Conservation (phyloP, 1,284 basidiomycete genomes). For the Apiotrichum sp. region DNA sequence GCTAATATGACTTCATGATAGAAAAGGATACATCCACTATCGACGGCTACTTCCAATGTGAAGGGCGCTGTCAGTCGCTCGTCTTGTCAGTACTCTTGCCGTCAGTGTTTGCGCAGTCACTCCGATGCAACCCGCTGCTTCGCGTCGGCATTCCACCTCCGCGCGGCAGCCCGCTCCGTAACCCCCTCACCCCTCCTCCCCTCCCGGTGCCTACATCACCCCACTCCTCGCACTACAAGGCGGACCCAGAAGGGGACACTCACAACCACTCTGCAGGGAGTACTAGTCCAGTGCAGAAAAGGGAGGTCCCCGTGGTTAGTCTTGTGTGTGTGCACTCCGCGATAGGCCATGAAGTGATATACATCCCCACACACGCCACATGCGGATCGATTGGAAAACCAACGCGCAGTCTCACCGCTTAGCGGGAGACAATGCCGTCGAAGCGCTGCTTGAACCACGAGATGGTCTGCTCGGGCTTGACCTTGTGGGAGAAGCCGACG, state of each 20-base stretch:
- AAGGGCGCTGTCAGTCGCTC: too few species aligned
- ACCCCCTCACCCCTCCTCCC: neutral
- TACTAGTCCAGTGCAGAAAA: conserved; percentile 4
- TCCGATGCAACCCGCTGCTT: too few species aligned
- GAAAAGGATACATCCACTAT: too few species aligned
- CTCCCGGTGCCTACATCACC: neutral
- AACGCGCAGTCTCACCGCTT: conserved; percentile 9
- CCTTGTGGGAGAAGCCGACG: conserved; percentile 80
- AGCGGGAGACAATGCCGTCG: conserved; percentile 77
- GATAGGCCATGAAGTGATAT: conserved; percentile 14
- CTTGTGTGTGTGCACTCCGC: neutral
- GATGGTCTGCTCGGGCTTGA: conserved; percentile 89
- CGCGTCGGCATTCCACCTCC: too few species aligned
- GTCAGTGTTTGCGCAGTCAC: too few species aligned
- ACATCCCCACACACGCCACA: conserved; percentile 5
- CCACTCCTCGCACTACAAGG: neutral
- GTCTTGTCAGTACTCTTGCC: too few species aligned
- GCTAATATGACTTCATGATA: too few species aligned
- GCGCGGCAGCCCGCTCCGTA: too few species aligned
- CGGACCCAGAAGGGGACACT: neutral
- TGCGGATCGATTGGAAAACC: neutral
- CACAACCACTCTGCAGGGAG: conserved; percentile 7
- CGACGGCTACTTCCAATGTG: too few species aligned
- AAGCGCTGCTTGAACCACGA: conserved; percentile 99
- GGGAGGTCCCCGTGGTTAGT: conserved; percentile 8